Evolutionary conservation across 2,329 filamentous ascomycete genomes (phyloP), one percentile per base, ranked within the genome.

Genomic region (Elsinoe batatas): DNA sequence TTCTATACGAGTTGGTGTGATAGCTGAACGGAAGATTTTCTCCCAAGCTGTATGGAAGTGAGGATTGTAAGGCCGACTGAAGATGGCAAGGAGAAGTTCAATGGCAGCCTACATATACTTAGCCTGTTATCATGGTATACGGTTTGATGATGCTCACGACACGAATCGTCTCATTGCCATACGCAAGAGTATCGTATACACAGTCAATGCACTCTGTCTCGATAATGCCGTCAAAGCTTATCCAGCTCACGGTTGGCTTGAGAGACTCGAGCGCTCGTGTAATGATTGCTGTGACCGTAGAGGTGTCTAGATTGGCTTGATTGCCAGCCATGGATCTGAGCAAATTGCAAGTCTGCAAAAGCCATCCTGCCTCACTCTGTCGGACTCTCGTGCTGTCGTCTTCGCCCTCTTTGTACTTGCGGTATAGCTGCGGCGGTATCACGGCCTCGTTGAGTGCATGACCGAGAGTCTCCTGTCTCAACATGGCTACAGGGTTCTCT

Each of bases 391-490:
- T 76, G 46, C 79, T 80, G 37, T 79, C 76, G 60, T 88, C 84
- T 62, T 89, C 79, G 63, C 85, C 83, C 12, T 43, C 56, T 36
- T 61, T 88, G 20, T 85, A 78, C 60, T 94, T 85, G 59, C 81
- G 72, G 56, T 95, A 81, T 17, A 95, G 84, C 1, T 76, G 73
- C 20, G 81, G 77, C 1, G 93, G 89, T 0, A 91, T 95, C 68
- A 95, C 94, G 59, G 97, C 90, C 68, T 97, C 93, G 59, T 97
- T 88, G 65, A 93, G 87, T 10, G 88, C 88, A 67, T 89, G 87
- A 67, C 90, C 95, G 59, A 98, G 79, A 56, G 88, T 82, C 53
- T 84, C 86, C 67, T 91, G 88, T 60, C 91, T 83, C 64, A 95
- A 74, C 13, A 87, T 86, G 12, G 91, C 90, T 3, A 90, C 84